Base-by-base conservation (phyloP, 441 rosid genomes). In the Aquilaria agallochum region DNA sequence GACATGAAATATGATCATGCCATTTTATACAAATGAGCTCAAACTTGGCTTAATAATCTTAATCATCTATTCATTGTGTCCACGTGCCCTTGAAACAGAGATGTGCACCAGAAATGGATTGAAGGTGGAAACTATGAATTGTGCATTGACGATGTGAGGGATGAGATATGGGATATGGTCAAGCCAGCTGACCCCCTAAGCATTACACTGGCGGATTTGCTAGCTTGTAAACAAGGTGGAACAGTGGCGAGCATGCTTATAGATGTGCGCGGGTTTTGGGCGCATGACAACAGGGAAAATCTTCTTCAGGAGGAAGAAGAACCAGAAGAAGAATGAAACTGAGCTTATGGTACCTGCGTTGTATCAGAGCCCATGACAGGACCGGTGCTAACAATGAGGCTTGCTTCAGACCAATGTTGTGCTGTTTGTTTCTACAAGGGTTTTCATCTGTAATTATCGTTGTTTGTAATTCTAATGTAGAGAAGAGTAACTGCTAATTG, bases 111-210 rank as follows among this genome's bases (percentile, higher is more conserved):
- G 71, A 95, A 95, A 71, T 95, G 99, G 99, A 92, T 92, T 1
- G 99, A 95, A 78, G 99, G 99, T 13, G 98, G 98, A 46, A 95
- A 95, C 83, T 95, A 92, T 15, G 99, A 95, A 71, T 66, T 95
- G 49, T 92, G 99, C 63, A 95, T 95, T 1, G 99, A 92, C 51
- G 99, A 92, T 63, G 99, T 95, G 9, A 79, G 99, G 76, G 98
- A 92, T 58, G 99, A 95, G 74, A 92, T 92, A 65, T 92, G 99
- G 99, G 98, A 95, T 68, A 95, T 95, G 99, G 99, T 95, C 64
- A 95, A 95, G 78, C 99, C 98, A 42, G 76, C 76, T 52, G 97
- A 95, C 72, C 90, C 88, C 0, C 72, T 95, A 55, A 82, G 52
- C 78, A 86, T 95, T 61, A 81, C 91, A 1, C 70, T 89, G 57